Evolutionary conservation across 768 basidiomycete species (phyloP).

Genomic region (Coprinopsis strossmayeri): DNA sequence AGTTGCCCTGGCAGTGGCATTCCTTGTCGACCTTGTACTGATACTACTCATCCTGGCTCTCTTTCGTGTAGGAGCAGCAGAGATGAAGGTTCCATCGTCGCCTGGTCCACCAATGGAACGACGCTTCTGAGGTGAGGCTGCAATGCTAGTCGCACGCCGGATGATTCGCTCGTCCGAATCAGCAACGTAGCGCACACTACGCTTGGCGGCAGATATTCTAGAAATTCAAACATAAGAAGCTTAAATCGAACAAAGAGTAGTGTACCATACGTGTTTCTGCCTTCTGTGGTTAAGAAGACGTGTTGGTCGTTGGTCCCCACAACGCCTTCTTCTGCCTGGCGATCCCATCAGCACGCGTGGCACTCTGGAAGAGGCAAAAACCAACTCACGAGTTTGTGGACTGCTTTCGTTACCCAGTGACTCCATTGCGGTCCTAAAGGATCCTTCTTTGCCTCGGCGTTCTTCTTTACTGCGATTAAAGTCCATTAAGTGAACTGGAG

Average conservation of each 20-base stretch:
- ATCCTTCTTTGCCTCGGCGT: conserved; percentile 6
- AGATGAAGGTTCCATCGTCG: conserved; percentile 1
- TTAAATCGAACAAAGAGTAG: neutral
- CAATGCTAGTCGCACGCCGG: neutral
- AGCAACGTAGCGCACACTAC: neutral
- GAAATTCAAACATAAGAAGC: neutral
- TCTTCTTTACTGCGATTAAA: conserved; percentile 5
- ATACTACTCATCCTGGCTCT: neutral
- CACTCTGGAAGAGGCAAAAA: no score
- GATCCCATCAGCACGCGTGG: neutral
- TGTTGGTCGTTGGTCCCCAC: conserved; percentile 2
- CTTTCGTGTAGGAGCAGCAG: conserved; percentile 3
- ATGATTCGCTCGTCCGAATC: neutral
- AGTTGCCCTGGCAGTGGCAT: neutral
- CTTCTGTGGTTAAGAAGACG: conserved; percentile 5
- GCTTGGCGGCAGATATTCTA: neutral
- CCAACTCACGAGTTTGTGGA: conserved; percentile 8
- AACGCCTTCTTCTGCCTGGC: conserved; percentile 7
- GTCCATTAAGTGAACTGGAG: neutral
- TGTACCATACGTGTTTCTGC: conserved; percentile 1
- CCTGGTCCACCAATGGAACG: neutral
- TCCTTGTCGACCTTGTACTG: neutral
- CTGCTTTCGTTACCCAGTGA: conserved; percentile 6
- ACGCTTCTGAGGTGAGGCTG: neutral
- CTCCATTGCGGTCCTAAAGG: conserved; percentile 5